These are phyloP conservation scores for Phaeosphaeria sp. DNA, from an alignment of 2,329 filamentous ascomycete genomes.

Conservation along the genomic window DNA sequence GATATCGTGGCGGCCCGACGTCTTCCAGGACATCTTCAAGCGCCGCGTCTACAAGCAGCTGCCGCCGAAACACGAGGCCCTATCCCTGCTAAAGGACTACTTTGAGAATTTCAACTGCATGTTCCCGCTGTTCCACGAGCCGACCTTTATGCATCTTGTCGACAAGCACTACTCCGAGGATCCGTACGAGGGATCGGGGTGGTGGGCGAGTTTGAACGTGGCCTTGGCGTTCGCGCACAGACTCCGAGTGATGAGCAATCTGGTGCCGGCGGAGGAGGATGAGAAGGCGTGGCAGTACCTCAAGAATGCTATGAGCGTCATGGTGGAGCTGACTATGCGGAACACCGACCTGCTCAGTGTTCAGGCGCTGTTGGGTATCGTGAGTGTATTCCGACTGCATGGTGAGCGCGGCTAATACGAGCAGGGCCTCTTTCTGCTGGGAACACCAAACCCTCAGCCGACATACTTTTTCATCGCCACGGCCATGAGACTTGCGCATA, in stretches of 20 bases:
- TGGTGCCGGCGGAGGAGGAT: constrained; percentile 89
- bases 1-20: constrained; percentile 98
- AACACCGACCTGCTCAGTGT: constrained; percentile 96
- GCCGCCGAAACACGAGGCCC: constrained; percentile 83
- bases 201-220: constrained; percentile 98
- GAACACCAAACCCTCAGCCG: constrained; percentile 94
- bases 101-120: constrained; percentile 99
- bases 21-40: constrained; percentile 91
- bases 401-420: constrained; percentile 21
- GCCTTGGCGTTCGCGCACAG: constrained; percentile 92
- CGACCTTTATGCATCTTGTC: constrained; percentile 97
- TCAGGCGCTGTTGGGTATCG: constrained; percentile 91
- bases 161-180: constrained; percentile 92
- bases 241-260: constrained; percentile 91
- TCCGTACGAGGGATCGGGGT: constrained; percentile 92
- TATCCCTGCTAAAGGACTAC: constrained; percentile 89
- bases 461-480: constrained; percentile 90
- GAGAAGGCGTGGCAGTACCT: constrained; percentile 94
- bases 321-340: constrained; percentile 91
- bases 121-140: constrained; percentile 96
- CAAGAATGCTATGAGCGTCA: constrained; percentile 94
- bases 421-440: constrained; percentile 85
- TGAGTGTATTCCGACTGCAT: constrained; percentile 37
- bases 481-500: constrained; percentile 88
- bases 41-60: constrained; percentile 83